These are phyloP conservation scores for Xylaria sp. DNA, from an alignment of 2,329 filamentous ascomycete species.

Conservation along the genomic window DNA sequence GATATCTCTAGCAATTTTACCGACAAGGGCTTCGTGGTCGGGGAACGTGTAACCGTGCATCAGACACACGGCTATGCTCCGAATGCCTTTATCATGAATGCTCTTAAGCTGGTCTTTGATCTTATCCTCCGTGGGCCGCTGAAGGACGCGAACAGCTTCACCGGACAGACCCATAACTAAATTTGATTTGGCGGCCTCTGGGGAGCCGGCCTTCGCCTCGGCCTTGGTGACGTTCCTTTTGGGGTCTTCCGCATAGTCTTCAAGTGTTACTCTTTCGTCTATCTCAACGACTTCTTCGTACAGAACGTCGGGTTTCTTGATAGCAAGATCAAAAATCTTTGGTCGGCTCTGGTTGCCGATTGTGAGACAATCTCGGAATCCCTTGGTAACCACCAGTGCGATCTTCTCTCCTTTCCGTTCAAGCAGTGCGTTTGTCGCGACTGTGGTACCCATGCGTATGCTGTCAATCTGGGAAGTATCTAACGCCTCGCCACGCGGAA, in stretches of 20 bases:
- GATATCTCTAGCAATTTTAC: slow-evolving; percentile 78
- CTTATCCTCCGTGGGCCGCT: slow-evolving; percentile 65
- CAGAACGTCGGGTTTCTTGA: slow-evolving; percentile 85
- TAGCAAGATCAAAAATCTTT: slow-evolving; percentile 90
- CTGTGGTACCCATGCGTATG: slow-evolving; percentile 95
- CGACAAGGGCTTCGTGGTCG: slow-evolving; percentile 82
- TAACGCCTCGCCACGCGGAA: slow-evolving; percentile 80
- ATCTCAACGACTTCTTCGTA: slow-evolving; percentile 90
- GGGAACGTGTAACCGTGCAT: slow-evolving; percentile 95
- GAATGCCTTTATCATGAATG: slow-evolving; percentile 76
- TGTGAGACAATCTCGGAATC: slow-evolving; percentile 86
- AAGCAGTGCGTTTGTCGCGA: slow-evolving; percentile 90
- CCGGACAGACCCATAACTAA: slow-evolving; percentile 78
- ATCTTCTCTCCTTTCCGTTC: slow-evolving; percentile 92
- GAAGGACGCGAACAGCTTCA: slow-evolving; percentile 77
- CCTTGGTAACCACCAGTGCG: slow-evolving; percentile 85
- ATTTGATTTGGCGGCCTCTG: slow-evolving; percentile 59
- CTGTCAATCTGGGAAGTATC: slow-evolving; percentile 87
- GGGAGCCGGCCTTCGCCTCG: slow-evolving; percentile 61
- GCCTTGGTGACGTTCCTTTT: slow-evolving; percentile 66
- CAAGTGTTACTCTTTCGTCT: slow-evolving; percentile 88
- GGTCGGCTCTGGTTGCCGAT: slow-evolving; percentile 93
- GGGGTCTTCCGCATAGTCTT: slow-evolving; percentile 92
- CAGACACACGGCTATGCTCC: slow-evolving; percentile 86
- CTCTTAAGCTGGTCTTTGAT: slow-evolving; percentile 71